Base-by-base conservation (phyloP, 2,329 filamentous ascomycete species). In the Nothopassalora personata region DNA sequence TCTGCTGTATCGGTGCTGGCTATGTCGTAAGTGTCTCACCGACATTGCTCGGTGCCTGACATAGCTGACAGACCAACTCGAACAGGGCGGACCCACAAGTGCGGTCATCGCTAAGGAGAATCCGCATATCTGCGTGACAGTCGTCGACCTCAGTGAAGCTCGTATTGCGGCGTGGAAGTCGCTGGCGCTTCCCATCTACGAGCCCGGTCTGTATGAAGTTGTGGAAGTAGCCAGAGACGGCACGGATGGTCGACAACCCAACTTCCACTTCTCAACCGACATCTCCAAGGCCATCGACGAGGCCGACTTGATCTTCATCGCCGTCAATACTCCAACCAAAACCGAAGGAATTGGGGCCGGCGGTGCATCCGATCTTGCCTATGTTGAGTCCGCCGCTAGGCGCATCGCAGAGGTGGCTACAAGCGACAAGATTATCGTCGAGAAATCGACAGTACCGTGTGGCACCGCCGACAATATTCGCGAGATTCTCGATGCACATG, bases 251-350 rank as follows among this genome's bases (percentile, higher is more conserved):
- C 81, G 85, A 45, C 68, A 75, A 54, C 81, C 84, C 11, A 93
- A 92, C 72, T 78, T 93, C 18, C 81, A 86, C 77, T 93, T 93
- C 76, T 87, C 87, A 3, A 88, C 84, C 19, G 81, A 90, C 55
- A 80, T 89, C 9, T 80, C 80, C 19, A 77, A 75, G 62, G 79
- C 78, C 60, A 87, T 92, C 60, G 72, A 78, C 27, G 83, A 85
- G 62, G 88, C 89, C 11, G 88, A 92, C 69, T 75, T 92, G 48
- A 82, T 93, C 58, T 83, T 93, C 60, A 82, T 92, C 57, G 84
- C 87, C 13, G 89, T 93, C 66, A 90, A 91, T 72, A 92, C 89
- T 0, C 89, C 89, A 1, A 91, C 89, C 47, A 92, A 91, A 76
- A 82, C 78, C 36, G 82, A 81, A 51, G 89, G 89, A 56, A 76